Base-by-base conservation (phyloP, 192 early-diverging fungal species). In the Coemansia furcata region DNA sequence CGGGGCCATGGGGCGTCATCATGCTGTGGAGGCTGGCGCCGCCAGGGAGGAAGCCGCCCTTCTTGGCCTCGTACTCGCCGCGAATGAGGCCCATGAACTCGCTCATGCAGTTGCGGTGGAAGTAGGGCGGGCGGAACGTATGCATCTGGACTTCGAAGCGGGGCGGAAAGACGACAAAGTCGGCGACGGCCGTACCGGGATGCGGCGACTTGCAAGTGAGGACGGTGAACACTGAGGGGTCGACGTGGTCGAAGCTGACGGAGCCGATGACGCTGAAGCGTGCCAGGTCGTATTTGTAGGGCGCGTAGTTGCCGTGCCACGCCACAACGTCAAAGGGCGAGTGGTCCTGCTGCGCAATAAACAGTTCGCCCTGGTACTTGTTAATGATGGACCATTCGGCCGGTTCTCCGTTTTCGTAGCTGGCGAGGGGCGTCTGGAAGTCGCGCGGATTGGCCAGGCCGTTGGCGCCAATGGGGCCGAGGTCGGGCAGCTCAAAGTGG, bases 251-350 rank as follows among this genome's bases (percentile, higher is more conserved):
- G 39, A 73, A 76, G 65, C 93, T 90, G 21, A 97, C 92, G 7
- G 94, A 94, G 73, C 92, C 93, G 68, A 98, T 79, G 46, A 86
- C 89, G 69, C 86, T 89, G 84, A 98, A 98, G 49, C 87, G 80
- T 30, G 85, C 85, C 62, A 97, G 84, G 76, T 95, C 87, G 75
- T 97, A 97, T 77, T 95, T 97, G 87, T 86, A 98, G 1, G 96
- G 96, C 9, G 88, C 91, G 76, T 96, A 98, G 86, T 98, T 98
- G 42, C 97, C 97, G 75, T 97, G 94, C 94, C 97, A 98, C 12
- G 94, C 97, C 30, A 97, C 95, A 2, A 98, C 95, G 73, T 99
- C 93, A 65, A 93, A 99, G 8, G 95, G 94, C 19, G 90, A 92
- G 76, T 99, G 95, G 55, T 86, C 66, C 84, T 92, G 89, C 19